These are phyloP conservation scores for Irpex sp. DNA, from an alignment of 1,284 basidiomycete genomes.

Conservation along the genomic window DNA sequence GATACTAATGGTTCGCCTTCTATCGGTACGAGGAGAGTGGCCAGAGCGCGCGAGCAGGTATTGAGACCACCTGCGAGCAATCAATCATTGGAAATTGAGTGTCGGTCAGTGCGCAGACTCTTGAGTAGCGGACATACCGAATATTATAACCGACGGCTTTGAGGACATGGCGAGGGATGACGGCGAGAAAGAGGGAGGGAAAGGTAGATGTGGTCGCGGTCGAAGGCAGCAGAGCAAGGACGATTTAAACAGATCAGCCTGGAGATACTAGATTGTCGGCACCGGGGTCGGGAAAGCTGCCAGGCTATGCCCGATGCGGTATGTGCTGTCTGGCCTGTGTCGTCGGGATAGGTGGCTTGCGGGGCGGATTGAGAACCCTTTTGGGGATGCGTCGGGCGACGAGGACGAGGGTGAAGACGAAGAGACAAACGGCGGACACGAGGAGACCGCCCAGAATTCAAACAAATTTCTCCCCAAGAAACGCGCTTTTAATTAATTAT, in stretches of 20 bases:
- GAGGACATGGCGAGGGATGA: conserved; percentile 29
- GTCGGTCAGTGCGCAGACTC: neutral
- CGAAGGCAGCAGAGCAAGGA: conserved; percentile 4
- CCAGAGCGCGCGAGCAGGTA: conserved; percentile 68
- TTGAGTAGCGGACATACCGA: conserved; percentile 49
- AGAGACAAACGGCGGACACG: conserved; percentile 13
- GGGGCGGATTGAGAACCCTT: neutral
- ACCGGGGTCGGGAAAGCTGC: conserved; percentile 11
- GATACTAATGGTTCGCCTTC: conserved; percentile 69
- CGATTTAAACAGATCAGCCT: conserved; percentile 12
- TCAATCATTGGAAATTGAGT: conserved; percentile 4
- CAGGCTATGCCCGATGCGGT: conserved; percentile 12
- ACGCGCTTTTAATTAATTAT: neutral
- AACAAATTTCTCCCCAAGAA: neutral
- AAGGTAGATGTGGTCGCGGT: conserved; percentile 9
- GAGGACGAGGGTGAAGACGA: conserved; percentile 9
- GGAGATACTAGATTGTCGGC: conserved; percentile 10
- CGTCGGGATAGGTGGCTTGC: neutral
- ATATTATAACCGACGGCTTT: conserved; percentile 76
- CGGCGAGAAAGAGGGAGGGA: conserved; percentile 5
- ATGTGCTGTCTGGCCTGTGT: conserved; percentile 1
- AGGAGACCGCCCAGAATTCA: conserved; percentile 6
- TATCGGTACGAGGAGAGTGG: conserved; percentile 57
- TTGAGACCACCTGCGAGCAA: conserved; percentile 63
- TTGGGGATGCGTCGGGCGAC: conserved; percentile 1